A percentile compares a stretch with the other conserved stretches of the same genome.
Conservation (phyloP, 441 rosid genomes). For the Pelargonium cotyledonis region DNA sequence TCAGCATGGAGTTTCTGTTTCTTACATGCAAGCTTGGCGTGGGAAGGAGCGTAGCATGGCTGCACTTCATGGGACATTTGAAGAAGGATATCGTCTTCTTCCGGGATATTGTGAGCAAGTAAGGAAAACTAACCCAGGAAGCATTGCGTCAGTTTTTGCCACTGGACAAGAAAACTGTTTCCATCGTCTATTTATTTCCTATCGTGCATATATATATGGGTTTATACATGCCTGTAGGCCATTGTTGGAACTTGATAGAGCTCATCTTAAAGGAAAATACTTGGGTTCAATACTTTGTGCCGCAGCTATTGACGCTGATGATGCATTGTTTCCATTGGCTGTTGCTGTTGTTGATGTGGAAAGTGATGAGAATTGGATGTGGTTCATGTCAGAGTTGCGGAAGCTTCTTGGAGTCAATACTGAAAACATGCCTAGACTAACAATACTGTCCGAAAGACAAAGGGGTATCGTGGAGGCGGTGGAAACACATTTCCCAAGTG, state of each 20-base stretch:
- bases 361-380: constrained; percentile 95
- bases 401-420: constrained; percentile 82
- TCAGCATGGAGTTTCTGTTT: constrained; percentile 78
- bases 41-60: constrained; percentile 97
- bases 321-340: constrained; percentile 81
- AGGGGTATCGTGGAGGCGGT: constrained; percentile 84
- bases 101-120: constrained; percentile 89
- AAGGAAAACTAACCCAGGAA: constrained; percentile 76
- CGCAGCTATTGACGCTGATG: constrained; percentile 90
- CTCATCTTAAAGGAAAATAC: constrained; percentile 79
- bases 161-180: constrained; percentile 64
- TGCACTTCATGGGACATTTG: constrained; percentile 94
- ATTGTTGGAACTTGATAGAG: constrained; percentile 82
- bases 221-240: constrained; percentile 90
- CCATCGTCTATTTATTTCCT: constrained; percentile 88
- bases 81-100: constrained; percentile 87
- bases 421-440: constrained; percentile 94
- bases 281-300: constrained; percentile 88
- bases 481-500: constrained; percentile 85
- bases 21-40: constrained; percentile 99
- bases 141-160: constrained; percentile 84
- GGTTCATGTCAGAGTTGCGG: constrained; percentile 94
- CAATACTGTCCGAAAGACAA: constrained; percentile 88
- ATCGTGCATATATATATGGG: constrained; percentile 90
- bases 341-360: constrained; percentile 91